Conservation (phyloP, 257 asterid genomes). For the Primulina tabacum region DNA sequence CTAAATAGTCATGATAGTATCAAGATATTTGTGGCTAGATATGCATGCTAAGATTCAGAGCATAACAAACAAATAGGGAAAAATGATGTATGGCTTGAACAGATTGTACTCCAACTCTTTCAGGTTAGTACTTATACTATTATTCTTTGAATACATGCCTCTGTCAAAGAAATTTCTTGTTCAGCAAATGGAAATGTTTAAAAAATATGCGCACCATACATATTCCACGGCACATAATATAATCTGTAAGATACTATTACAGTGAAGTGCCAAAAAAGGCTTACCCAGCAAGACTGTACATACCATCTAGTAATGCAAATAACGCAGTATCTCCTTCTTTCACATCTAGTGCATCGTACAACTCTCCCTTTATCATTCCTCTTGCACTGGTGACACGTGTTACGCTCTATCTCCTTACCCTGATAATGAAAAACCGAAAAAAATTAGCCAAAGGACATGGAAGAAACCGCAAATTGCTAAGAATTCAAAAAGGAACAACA, state of each 20-base stretch:
- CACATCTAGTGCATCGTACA: conserved; percentile 44
- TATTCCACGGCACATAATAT: conserved; percentile 1
- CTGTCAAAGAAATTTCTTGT: no score
- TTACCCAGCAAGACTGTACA: background rate
- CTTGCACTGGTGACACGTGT: conserved; percentile 60
- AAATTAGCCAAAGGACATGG: background rate
- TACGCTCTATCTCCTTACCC: conserved; percentile 31
- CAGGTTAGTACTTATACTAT: background rate
- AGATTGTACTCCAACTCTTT: background rate
- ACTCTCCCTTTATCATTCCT: conserved; percentile 58
- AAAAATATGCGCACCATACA: background rate
- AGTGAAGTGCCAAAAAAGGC: background rate
- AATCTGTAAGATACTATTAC: background rate
- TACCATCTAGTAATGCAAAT: conserved; percentile 53
- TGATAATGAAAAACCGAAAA: conserved; percentile 16
- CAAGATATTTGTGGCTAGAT: background rate
- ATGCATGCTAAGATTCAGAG: background rate
- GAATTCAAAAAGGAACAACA: background rate
- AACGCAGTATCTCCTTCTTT: conserved; percentile 39
- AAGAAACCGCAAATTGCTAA: background rate
- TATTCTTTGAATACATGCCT: background rate
- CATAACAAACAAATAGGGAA: background rate
- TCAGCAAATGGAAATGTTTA: background rate
- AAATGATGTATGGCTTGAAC: background rate
- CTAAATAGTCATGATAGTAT: no score